Evolutionary conservation across 2,329 filamentous ascomycete genomes (phyloP), one percentile per base, ranked within the genome.

Genomic region (Huntiella decipiens): DNA sequence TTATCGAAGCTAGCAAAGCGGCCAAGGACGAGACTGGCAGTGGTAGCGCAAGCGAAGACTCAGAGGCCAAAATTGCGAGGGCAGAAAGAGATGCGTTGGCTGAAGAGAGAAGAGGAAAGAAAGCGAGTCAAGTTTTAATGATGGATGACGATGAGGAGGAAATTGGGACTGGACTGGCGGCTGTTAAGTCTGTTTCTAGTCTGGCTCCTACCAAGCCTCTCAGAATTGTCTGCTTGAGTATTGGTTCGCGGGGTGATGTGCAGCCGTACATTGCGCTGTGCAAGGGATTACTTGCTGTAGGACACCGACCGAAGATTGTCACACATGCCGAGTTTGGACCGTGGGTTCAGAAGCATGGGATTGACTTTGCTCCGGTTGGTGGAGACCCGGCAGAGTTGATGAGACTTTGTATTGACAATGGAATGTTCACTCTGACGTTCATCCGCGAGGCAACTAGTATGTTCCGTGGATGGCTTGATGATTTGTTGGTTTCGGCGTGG

Each of bases 181-280:
- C 84, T 4, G 94, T 87, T 0, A 81, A 94, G 48, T 13, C 43
- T 3, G 16, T 45, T 15, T 70, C 94, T 51, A 85, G 91, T 53
- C 93, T 95, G 64, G 94, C 93, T 61, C 88, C 91, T 0, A 64
- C 75, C 2, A 70, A 83, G 53, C 68, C 87, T 2, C 66, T 98
- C 58, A 78, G 70, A 15, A 82, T 98, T 50, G 94, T 88, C 1
- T 98, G 91, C 58, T 66, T 98, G 34, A 98, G 91, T 0, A 98
- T 98, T 51, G 91, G 91, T 12, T 95, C 88, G 10, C 74, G 91
- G 49, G 91, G 91, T 17, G 91, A 98, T 58, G 88, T 98, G 3
- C 91, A 98, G 59, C 91, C 91, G 1, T 98, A 96, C 58, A 96
- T 98, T 58, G 86, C 91, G 0, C 67, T 98, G 1, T 95, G 91